Evolutionary conservation across 371 early-diverging fungal species (phyloP), one percentile per base, ranked within the genome.

Genomic region (Saksenaea oblongispora): DNA sequence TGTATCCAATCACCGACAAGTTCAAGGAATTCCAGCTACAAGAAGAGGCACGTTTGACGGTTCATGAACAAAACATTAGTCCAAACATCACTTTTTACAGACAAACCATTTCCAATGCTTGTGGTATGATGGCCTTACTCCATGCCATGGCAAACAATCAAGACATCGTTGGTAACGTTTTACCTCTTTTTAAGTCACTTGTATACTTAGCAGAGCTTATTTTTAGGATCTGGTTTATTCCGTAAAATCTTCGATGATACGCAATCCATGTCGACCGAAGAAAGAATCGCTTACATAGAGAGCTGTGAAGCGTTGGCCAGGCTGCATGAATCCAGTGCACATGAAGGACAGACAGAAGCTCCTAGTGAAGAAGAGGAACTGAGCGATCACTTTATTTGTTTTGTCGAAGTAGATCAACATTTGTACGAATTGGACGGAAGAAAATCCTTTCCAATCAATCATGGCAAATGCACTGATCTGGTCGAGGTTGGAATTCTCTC

Each of bases 61-160:
- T 70, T 54, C 55, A 74, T 14, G 86, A 85, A 22, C 84, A 79
- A 56, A 61, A 58, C 27, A 73, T 69, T 64, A 80, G 79, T 42
- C 77, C 79, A 39, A 70, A 87, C 14, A 64, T 91, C 15, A 85
- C 87, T 63, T 95, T 91, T 65, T 84, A 87, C 59, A 83, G 80
- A 17, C 95, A 96, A 74, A 94, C 95, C 10, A 95, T 95, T 55
- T 69, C 83, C 47, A 96, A 96, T 66, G 96, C 96, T 4, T 96
- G 96, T 63, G 92, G 93, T 15, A 89, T 91, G 17, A 90, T 91
- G 79, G 91, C 87, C 1, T 76, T 92, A 3, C 65, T 92, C 18
- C 92, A 90, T 62, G 76, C 89, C 1, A 62, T 91, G 27, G 83
- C 81, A 51, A 91, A 88, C 66, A 86, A 80, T 64, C 56, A 74